These are phyloP conservation scores for Metarhizium humberi DNA, from an alignment of 2,329 filamentous ascomycete species.

Conservation along the genomic window DNA sequence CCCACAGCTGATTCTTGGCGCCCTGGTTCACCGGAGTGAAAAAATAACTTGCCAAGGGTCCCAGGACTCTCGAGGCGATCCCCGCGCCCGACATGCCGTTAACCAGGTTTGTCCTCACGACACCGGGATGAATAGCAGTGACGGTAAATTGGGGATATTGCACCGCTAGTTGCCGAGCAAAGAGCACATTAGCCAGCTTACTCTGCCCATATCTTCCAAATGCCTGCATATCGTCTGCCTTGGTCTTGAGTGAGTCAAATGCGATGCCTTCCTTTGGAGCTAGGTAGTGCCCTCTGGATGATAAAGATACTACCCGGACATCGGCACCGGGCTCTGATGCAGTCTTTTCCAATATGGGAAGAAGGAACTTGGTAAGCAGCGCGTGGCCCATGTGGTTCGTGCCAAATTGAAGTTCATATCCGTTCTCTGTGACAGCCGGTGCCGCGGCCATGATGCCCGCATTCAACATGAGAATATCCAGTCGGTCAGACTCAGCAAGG, in stretches of 20 bases:
- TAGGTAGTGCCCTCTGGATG: conserved; percentile 16
- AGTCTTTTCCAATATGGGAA: conserved; percentile 20
- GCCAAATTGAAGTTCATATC: conserved; percentile 39
- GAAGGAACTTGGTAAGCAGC: conserved; percentile 29
- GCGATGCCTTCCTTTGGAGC: conserved; percentile 16
- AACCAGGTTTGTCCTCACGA: conserved; percentile 18
- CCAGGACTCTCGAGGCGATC: conserved; percentile 5
- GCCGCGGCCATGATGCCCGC: conserved; percentile 33
- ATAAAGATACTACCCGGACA: conserved; percentile 20
- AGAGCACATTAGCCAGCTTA: conserved; percentile 23
- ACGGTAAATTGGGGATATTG: conserved; percentile 15
- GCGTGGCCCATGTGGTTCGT: conserved; percentile 42
- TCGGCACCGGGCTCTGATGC: conserved; percentile 11
- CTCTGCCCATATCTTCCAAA: conserved; percentile 19
- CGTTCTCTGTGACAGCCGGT: conserved; percentile 28
- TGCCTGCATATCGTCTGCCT: conserved; percentile 10
- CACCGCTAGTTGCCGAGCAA: conserved; percentile 17
- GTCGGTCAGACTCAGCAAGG: conserved; percentile 17
- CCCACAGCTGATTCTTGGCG: conserved; percentile 34
- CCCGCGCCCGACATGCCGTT: conserved; percentile 7
- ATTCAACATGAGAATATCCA: conserved; percentile 38
- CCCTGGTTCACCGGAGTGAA: conserved; percentile 21
- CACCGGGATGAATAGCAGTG: conserved; percentile 18
- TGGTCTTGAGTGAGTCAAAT: conserved; percentile 19
- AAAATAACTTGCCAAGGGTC: conserved; percentile 9